These are phyloP conservation scores for Claviceps lovelessii DNA, from an alignment of 2,329 filamentous ascomycete species.

Conservation along the genomic window DNA sequence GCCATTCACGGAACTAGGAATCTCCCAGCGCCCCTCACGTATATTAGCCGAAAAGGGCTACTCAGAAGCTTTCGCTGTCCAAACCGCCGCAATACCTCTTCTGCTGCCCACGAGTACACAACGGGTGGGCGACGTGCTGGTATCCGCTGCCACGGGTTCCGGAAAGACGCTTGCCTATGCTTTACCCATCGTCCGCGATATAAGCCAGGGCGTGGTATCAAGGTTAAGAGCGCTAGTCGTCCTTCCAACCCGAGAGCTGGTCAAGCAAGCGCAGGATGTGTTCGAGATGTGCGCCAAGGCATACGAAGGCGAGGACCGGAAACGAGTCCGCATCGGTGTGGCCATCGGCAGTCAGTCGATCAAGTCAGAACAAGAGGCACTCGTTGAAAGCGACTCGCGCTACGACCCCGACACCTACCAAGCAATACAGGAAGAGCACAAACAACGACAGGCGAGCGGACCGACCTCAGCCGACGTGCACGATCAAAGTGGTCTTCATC, in stretches of 20 bases:
- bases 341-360: conserved; percentile 72
- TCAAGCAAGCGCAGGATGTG: conserved; percentile 68
- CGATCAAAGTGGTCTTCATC: conserved; percentile 7
- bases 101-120: conserved; percentile 51
- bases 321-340: conserved; percentile 62
- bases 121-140: conserved; percentile 63
- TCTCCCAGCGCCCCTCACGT: conserved; percentile 44
- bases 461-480: conserved; percentile 7
- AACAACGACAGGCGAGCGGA: conserved; percentile 3
- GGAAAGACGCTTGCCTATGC: conserved; percentile 91
- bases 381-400: conserved; percentile 31
- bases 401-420: conserved; percentile 50
- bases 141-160: conserved; percentile 87
- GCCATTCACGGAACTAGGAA: conserved; percentile 49
- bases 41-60: conserved; percentile 47
- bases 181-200: conserved; percentile 65
- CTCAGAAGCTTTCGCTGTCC: conserved; percentile 28
- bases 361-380: conserved; percentile 41
- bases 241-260: conserved; percentile 79
- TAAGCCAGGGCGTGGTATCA: conserved; percentile 51
- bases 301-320: conserved; percentile 40
- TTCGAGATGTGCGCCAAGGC: conserved; percentile 59
- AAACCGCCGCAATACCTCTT: conserved; percentile 52
- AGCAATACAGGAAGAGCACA: conserved; percentile 13
- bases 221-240: conserved; percentile 68